A percentile compares a stretch with the other conserved stretches of the same genome.
Conservation (phyloP, 805 yeast genomes). For the Ogataea thermomethanolica region DNA sequence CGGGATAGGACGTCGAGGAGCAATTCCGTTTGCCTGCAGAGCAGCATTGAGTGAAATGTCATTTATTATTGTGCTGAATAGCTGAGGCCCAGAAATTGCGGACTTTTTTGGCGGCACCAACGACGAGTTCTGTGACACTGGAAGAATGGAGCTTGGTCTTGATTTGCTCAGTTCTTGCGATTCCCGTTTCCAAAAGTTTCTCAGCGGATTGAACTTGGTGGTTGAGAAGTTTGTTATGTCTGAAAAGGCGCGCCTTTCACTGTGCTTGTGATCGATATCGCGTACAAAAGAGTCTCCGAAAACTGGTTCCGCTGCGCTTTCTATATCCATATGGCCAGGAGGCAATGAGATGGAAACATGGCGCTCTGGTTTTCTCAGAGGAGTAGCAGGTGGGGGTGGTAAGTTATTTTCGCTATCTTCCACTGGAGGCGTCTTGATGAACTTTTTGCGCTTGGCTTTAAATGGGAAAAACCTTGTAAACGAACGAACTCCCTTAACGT, state of each 20-base stretch:
- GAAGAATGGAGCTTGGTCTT: constrained; percentile 5
- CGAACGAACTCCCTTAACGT: constrained; percentile 5
- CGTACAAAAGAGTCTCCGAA: constrained; percentile 4
- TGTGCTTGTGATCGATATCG: constrained; percentile 3
- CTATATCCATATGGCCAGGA: neutral
- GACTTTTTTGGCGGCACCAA: constrained; percentile 1
- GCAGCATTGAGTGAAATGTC: constrained; percentile 40
- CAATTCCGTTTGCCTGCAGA: constrained; percentile 32
- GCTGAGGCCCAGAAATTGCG: constrained; percentile 3
- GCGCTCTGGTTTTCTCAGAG: constrained; percentile 5
- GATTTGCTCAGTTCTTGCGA: neutral
- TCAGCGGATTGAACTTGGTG: constrained; percentile 13
- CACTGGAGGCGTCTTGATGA: constrained; percentile 10
- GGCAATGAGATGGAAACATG: constrained; percentile 11
- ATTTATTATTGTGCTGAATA: constrained; percentile 35
- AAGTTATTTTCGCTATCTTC: constrained; percentile 1
- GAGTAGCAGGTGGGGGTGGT: constrained; percentile 3
- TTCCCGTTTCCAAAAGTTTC: constrained; percentile 11
- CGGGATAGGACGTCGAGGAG: constrained; percentile 7
- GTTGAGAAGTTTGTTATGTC: constrained; percentile 16
- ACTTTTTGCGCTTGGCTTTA: constrained; percentile 14
- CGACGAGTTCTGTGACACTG: neutral
- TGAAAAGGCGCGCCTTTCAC: constrained; percentile 13
- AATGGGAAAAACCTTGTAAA: constrained; percentile 15
- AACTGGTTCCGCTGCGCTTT: neutral